These are phyloP conservation scores for Candida chauliodis DNA, from an alignment of 805 yeast species.

Conservation along the genomic window DNA sequence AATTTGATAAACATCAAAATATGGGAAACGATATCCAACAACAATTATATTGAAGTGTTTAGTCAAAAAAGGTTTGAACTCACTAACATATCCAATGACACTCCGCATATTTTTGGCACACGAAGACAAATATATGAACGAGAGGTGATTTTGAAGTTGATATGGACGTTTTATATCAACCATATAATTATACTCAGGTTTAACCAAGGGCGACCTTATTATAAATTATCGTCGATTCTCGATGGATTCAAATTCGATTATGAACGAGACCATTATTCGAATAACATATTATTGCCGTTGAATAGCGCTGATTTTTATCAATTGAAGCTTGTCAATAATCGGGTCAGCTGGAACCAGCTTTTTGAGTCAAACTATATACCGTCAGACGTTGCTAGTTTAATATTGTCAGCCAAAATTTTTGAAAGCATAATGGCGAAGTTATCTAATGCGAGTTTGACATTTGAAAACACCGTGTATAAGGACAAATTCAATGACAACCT, in stretches of 20 bases:
- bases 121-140: slow-evolving; percentile 21
- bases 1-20: slow-evolving; percentile 16
- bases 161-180: slow-evolving; percentile 23
- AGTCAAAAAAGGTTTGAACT: slow-evolving; percentile 8
- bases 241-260: slow-evolving; percentile 11
- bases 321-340: slow-evolving; percentile 6
- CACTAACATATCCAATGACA: not conserved
- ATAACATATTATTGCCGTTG: slow-evolving; percentile 18
- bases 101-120: slow-evolving; percentile 4
- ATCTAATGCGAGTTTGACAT: slow-evolving; percentile 4
- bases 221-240: slow-evolving; percentile 9
- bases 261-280: slow-evolving; percentile 13
- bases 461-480: not conserved
- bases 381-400: slow-evolving; percentile 7
- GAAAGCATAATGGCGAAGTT: slow-evolving; percentile 5
- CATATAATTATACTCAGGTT: slow-evolving; percentile 15
- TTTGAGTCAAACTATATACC: slow-evolving; percentile 5
- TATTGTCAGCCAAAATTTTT: slow-evolving; percentile 5
- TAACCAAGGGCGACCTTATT: slow-evolving; percentile 19
- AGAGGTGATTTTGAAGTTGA: slow-evolving; percentile 18
- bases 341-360: slow-evolving; percentile 12
- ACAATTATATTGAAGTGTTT: slow-evolving; percentile 17
- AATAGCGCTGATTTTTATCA: slow-evolving; percentile 10
- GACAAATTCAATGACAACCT: slow-evolving; percentile 1
- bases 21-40: slow-evolving; percentile 17